Base-by-base conservation (phyloP, 352 stramenopile genomes). In the Globisporangium takayamanum region DNA sequence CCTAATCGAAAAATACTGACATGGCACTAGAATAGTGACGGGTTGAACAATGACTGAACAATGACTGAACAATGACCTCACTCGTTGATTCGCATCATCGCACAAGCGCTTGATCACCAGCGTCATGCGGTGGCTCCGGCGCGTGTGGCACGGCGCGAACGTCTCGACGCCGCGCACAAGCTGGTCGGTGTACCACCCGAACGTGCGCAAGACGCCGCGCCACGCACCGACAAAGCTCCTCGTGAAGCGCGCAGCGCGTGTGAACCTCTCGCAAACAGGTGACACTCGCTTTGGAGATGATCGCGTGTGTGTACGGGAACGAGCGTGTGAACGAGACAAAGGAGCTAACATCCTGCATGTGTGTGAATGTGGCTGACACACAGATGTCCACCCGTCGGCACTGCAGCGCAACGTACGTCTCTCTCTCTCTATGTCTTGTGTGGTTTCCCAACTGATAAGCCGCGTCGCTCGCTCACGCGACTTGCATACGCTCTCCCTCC, bases 131-230 rank as follows among this genome's bases (percentile, higher is more conserved):
- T 73, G 64, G 57, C 64, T 78, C 36, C 67, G 60, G 36, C 64
- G 67, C n/a, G 57, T 60, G 37, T 60, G 65, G 52, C 58, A 30
- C n/a, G 46, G 46, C 20, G 46, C 18, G 46, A 50, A 50, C n/a
- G 46, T 16, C 50, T 30, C 50, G 16, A 68, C 80, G 56, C 75
- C 75, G 39, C 59, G 53, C 39, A 50, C 74, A 59, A 84, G 75
- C 59, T 84, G 75, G 75, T 74, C 69, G 3, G 60, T 82, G 8
- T 84, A 80, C 63, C 70, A 79, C 18, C 75, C 62, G 53, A 70
- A 57, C 25, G 45, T 57, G 50, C 74, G 41, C 57, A 33, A 36
- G 5, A 25, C n/a, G 63, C 52, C 52, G 42, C 61, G 76, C 5
- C 66, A 78, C 22, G 72, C 72, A 12, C 54, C 72, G 26, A 67